Percentiles rank a stretch among this genome's conserved stretches.
Evolutionary conservation across 257 asterid genomes (phyloP).

Genomic region (Nicotiana attenuata): DNA sequence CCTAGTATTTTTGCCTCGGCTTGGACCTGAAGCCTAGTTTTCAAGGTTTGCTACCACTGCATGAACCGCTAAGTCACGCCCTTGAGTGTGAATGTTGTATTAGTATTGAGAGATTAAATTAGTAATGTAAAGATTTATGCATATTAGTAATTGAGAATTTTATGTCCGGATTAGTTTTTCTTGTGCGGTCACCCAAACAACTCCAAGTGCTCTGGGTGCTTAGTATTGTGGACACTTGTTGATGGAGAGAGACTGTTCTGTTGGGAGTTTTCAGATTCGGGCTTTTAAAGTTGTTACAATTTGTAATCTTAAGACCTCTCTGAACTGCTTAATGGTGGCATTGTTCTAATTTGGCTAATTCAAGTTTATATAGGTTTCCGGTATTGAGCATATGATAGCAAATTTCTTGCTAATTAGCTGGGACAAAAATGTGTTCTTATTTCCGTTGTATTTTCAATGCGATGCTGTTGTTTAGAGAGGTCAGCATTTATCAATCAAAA

Average conservation of each 20-base stretch:
- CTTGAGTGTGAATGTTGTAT: not conserved
- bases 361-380: not conserved
- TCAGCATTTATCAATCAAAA: not conserved
- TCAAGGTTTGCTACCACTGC: too few relatives aligned
- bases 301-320: not conserved
- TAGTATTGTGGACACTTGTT: not conserved
- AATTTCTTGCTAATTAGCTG: not conserved
- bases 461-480: not conserved
- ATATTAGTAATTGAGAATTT: not conserved
- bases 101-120: not conserved
- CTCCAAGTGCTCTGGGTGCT: not conserved
- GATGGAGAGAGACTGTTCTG: not conserved
- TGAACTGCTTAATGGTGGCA: not conserved
- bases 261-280: not conserved
- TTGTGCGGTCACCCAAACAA: not conserved
- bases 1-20: too few relatives aligned
- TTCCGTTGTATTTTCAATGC: not conserved
- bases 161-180: not conserved
- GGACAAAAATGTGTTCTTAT: not conserved
- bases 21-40: too few relatives aligned
- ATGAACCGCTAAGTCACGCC: too few relatives aligned
- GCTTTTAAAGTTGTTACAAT: not conserved
- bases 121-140: not conserved
- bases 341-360: slow-evolving; percentile 8
- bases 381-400: not conserved